Conservation (phyloP, 106 monocot genomes). For the Apostasia shenzhenica region DNA sequence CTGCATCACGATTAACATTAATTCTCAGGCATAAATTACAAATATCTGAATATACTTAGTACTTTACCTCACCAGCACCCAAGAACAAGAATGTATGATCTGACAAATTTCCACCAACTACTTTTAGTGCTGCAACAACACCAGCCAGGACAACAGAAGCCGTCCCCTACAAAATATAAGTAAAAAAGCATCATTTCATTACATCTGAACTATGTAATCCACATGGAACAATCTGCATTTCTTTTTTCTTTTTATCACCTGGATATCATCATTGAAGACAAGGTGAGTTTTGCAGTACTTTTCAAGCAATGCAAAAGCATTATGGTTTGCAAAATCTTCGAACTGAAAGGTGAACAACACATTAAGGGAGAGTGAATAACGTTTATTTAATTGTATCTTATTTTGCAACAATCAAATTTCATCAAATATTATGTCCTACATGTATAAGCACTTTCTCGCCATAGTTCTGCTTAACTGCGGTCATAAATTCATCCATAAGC, state of each 20-base stretch:
- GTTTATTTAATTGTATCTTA: no score
- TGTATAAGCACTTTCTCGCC: constrained; percentile 86
- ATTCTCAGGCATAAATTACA: no score
- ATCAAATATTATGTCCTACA: constrained; percentile 23
- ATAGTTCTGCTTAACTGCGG: constrained; percentile 86
- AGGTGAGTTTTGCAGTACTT: constrained; percentile 78
- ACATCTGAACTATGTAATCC: neutral
- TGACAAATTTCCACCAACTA: constrained; percentile 70
- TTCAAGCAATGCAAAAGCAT: constrained; percentile 80
- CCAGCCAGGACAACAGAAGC: constrained; percentile 94
- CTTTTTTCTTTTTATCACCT: constrained; percentile 30
- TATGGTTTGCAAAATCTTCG: constrained; percentile 97
- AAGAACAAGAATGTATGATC: constrained; percentile 91
- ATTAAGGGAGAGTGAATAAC: no score
- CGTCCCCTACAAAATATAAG: constrained; percentile 50
- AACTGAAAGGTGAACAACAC: constrained; percentile 35
- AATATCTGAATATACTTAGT: no score
- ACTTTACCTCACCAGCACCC: constrained; percentile 84
- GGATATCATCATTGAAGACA: constrained; percentile 95
- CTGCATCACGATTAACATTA: no score
- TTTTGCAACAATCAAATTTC: neutral
- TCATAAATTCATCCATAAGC: constrained; percentile 81
- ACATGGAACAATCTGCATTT: neutral
- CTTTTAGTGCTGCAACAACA: constrained; percentile 63
- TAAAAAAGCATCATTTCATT: neutral